Base-by-base conservation (phyloP, 192 early-diverging fungal species). In the Backusella westeae region DNA sequence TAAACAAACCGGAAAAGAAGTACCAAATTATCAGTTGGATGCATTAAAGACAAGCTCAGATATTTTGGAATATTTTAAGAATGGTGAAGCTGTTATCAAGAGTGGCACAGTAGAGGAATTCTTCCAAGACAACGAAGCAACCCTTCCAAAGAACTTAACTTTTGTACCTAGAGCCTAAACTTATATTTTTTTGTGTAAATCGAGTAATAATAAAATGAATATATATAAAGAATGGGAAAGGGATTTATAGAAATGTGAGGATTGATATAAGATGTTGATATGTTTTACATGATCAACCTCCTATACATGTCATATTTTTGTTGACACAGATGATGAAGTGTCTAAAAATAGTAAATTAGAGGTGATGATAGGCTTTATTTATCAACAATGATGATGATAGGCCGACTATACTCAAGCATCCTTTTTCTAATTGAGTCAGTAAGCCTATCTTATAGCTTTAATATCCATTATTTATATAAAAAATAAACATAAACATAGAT, bases 21-120 rank as follows among this genome's bases (percentile, higher is more conserved):
- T 86, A 17, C 83, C 82, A 6, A 84, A 84, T 41, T 38, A 78
- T 34, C 71, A 78, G n/a, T 74, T 86, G 36, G 80, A 86, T 29
- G 74, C 74, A 14, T 82, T 86, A 14, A 42, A 73, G 29, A 82
- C 85, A 21, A 77, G 74, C 23, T 49, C 53, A 3, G 85, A 84
- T 71, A 69, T 75, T 23, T 29, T 86, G 17, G 73, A 53, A 15
- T 86, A 79, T 67, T 86, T 77, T 69, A 53, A 77, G 46, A 36
- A 46, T 15, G 21, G 35, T 19, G 67, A 74, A 32, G 53, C 42
- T 38, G 44, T 69, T 4, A n/a, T 38, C 21, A 52, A 14, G 9
- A 21, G n/a, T 49, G 67, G 26, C n/a, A 74, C 77, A 19, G 59
- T 78, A 21, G 35, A 77, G 38, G 34, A 59, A 34, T 78, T 44